Base-by-base conservation (phyloP, 495 filamentous ascomycete genomes). In the Penicillium canescens region DNA sequence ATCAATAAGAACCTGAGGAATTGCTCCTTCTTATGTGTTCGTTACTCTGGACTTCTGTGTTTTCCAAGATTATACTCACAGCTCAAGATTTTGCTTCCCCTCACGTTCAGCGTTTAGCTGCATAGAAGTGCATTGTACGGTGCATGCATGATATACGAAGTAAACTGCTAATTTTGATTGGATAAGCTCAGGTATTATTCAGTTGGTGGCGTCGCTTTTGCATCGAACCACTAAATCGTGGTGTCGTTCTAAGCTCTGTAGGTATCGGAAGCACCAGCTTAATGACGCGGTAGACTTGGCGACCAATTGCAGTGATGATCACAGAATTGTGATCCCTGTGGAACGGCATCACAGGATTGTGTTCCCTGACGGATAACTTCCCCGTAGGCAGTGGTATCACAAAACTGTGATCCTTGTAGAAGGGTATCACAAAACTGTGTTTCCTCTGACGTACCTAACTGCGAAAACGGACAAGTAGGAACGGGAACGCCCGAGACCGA, bases 331-430 rank as follows among this genome's bases (percentile, higher is more conserved):
- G 43, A 46, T 46, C 43, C 43, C 43, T 46, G 43, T 24, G 23
- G 23, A 24, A 24, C 23, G 23, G 23, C 23, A 42, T 43, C 42
- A 44, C 21, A 44, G 18, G 31, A 31, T n/a, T 42, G 33, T 41
- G 47, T 14, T 42, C 36, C 36, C 28, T 24, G 38, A 18, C 11
- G 6, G 21, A 34, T 24, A 24, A 24, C 23, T 24, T 24, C 23
- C 23, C 23, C 23, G 23, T 24, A 24, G 23, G 23, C 2, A 24
- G 23, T 3, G 37, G 48, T 42, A 52, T 52, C 47, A 52, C 48
- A 42, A 16, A 52, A 20, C 20, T 52, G 48, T 52, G 48, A 28
- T 52, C 48, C 36, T 37, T 52, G 48, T 42, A 52, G 20, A 16
- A n/a, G 23, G 42, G 42, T 23, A 45, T 5, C 42, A 45, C 42